Conservation (phyloP, 179 eudicot species). For the Actinidia arguta region DNA sequence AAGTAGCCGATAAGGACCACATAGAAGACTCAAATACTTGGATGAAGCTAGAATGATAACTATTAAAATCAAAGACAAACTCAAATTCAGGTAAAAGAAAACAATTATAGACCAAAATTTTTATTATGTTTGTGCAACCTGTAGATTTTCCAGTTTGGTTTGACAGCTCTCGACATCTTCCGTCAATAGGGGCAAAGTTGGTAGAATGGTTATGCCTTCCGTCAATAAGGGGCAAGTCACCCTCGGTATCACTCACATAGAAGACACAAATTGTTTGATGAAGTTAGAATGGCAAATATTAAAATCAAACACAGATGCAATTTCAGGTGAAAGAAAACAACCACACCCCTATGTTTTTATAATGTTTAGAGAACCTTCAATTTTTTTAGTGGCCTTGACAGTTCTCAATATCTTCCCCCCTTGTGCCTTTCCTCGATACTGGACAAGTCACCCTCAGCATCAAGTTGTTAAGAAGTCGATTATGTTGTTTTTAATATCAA, state of each 20-base stretch:
- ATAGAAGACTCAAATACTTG: too few species aligned
- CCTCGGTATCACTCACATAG: too few species aligned
- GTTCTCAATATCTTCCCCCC: conserved; percentile 17
- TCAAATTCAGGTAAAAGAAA: neutral
- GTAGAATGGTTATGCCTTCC: too few species aligned
- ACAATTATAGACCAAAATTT: too few species aligned
- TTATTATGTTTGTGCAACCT: too few species aligned
- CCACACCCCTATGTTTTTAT: neutral
- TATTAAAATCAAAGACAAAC: too few species aligned
- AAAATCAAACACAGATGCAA: neutral
- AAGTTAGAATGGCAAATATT: neutral
- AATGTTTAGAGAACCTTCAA: conserved; percentile 28
- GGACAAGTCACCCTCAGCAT: conserved; percentile 17
- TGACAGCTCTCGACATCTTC: too few species aligned
- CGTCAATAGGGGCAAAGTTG: too few species aligned
- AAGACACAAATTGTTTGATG: too few species aligned
- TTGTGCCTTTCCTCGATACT: conserved; percentile 21
- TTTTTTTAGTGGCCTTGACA: conserved; percentile 15
- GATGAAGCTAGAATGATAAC: too few species aligned
- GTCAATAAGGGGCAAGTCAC: too few species aligned
- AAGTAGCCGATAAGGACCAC: neutral
- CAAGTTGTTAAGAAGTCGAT: conserved; percentile 18
- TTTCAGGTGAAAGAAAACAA: conserved; percentile 12
- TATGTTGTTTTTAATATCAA: conserved; percentile 22
- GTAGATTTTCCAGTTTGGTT: too few species aligned